Evolutionary conservation across 805 yeast genomes (phyloP).

Genomic region (Ogataea polymorpha): DNA sequence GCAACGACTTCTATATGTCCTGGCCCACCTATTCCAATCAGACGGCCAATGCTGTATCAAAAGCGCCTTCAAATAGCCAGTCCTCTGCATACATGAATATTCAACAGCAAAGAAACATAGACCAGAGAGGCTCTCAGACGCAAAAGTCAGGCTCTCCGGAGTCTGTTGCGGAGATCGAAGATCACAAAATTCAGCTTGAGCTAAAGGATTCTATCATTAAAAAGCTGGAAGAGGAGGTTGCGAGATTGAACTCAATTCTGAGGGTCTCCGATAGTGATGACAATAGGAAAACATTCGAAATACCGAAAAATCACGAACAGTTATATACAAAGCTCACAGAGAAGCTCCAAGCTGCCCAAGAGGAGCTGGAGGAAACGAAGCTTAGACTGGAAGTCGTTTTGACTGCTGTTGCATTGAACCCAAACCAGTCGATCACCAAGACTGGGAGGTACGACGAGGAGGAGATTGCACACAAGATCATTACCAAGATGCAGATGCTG

Average conservation of each 20-base stretch:
- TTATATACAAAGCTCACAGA: slow-evolving; percentile 30
- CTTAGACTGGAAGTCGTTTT: slow-evolving; percentile 58
- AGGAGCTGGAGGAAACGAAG: slow-evolving; percentile 61
- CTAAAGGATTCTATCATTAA: slow-evolving; percentile 53
- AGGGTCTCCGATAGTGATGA: slow-evolving; percentile 33
- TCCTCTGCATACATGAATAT: slow-evolving; percentile 10
- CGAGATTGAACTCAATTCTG: slow-evolving; percentile 40
- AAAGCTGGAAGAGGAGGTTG: slow-evolving; percentile 43
- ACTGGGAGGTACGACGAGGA: slow-evolving; percentile 69
- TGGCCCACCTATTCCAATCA: slow-evolving; percentile 21
- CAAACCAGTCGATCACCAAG: slow-evolving; percentile 43
- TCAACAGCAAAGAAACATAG: slow-evolving; percentile 6
- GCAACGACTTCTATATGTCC: slow-evolving; percentile 12
- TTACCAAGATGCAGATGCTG: slow-evolving; percentile 56
- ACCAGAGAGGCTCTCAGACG: slow-evolving; percentile 1
- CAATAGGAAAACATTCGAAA: slow-evolving; percentile 23
- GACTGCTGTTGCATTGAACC: slow-evolving; percentile 53
- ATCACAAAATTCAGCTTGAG: slow-evolving; percentile 47
- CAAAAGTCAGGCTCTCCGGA: slow-evolving; percentile 4
- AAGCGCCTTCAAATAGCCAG: slow-evolving; percentile 8
- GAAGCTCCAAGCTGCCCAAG: slow-evolving; percentile 28
- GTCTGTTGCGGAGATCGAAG: slow-evolving; percentile 29
- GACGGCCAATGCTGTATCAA: slow-evolving; percentile 3
- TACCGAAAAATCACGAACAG: slow-evolving; percentile 35
- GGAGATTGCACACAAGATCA: slow-evolving; percentile 70